phyloP scores from a whole-genome alignment of 2,329 filamentous ascomycete genomes.

The Leptosphaerulina australis region DNA sequence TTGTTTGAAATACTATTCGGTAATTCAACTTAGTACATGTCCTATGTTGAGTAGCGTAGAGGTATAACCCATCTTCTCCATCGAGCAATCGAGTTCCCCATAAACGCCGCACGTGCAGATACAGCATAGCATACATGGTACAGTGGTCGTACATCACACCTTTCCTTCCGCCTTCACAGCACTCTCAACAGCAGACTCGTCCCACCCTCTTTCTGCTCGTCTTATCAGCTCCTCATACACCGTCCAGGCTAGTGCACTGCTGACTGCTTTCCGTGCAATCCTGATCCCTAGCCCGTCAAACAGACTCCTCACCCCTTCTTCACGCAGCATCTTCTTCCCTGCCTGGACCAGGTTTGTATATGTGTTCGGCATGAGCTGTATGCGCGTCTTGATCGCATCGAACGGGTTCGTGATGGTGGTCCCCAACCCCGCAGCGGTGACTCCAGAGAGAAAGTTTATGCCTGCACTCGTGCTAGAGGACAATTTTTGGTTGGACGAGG shows the following conservation, averaged over 20 bases:
- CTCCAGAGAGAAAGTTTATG: conserved; percentile 86
- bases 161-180: conserved; percentile 24
- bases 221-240: conserved; percentile 92
- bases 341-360: conserved; percentile 86
- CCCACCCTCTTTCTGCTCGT: conserved; percentile 62
- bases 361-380: conserved; percentile 83
- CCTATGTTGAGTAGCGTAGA: conserved; percentile 7
- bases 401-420: conserved; percentile 95
- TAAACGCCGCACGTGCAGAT: conserved; percentile 4
- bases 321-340: conserved; percentile 74
- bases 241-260: conserved; percentile 95
- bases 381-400: conserved; percentile 91
- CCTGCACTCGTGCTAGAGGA: conserved; percentile 58
- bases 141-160: conserved; percentile 8
- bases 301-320: conserved; percentile 80
- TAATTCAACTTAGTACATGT: too few relatives aligned
- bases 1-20: too few relatives aligned
- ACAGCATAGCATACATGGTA: conserved; percentile 2
- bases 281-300: conserved; percentile 85
- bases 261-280: conserved; percentile 89
- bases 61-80: conserved; percentile 1
- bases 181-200: conserved; percentile 35
- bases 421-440: conserved; percentile 78
- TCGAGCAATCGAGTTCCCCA: neutral
- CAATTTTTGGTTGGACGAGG: conserved; percentile 25